Conservation (phyloP, 2,329 filamentous ascomycete species). For the Neopestalotiopsis sp. region DNA sequence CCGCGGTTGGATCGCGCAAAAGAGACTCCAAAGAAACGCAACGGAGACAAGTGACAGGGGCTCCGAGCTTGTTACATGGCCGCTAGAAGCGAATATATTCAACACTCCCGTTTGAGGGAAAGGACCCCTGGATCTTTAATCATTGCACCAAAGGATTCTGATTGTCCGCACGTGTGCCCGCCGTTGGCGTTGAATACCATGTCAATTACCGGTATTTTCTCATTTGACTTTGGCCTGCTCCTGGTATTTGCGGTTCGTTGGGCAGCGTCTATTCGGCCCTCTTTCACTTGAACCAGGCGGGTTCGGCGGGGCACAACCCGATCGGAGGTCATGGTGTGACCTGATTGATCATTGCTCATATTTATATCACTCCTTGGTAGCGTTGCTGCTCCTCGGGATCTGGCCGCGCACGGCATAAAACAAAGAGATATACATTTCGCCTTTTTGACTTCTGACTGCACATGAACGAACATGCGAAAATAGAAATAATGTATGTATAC, state of each 20-base stretch:
- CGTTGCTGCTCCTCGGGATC: too few relatives aligned
- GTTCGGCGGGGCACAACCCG: not conserved
- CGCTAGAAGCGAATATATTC: not conserved
- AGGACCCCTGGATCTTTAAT: not conserved
- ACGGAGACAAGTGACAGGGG: not conserved
- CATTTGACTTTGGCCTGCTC: not conserved
- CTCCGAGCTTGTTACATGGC: not conserved
- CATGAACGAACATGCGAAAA: too few relatives aligned
- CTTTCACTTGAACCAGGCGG: not conserved
- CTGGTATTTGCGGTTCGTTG: not conserved
- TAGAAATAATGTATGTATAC: too few relatives aligned
- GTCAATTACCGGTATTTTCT: not conserved
- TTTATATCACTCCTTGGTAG: not conserved
- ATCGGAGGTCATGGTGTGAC: not conserved
- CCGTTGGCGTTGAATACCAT: not conserved
- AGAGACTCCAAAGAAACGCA: not conserved
- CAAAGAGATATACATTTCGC: too few relatives aligned
- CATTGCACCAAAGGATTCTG: not conserved
- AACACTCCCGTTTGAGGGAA: not conserved
- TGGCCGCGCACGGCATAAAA: too few relatives aligned
- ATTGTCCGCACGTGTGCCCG: not conserved
- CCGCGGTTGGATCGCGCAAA: not conserved
- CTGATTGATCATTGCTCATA: not conserved
- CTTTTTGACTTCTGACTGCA: too few relatives aligned
- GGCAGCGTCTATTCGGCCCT: not conserved